Percentiles rank a stretch among this genome's conserved stretches.
These are phyloP conservation scores for Cichorium intybus DNA, from an alignment of 140 eudicot genomes.

Conservation along the genomic window DNA sequence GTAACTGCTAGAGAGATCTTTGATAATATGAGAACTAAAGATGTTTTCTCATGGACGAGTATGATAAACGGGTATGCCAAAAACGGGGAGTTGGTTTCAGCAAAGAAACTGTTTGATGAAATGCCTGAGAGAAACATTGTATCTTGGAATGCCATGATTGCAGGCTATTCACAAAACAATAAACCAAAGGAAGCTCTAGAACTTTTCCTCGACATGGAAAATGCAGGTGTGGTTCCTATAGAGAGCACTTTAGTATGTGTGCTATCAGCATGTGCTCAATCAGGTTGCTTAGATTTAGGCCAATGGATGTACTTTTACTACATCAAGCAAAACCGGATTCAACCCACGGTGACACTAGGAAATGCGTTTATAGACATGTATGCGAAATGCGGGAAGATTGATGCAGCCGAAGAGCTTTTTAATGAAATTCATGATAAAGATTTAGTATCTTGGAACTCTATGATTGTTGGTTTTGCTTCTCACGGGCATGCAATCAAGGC, in stretches of 20 bases:
- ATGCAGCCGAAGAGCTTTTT: constrained; percentile 52
- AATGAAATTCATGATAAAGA: constrained; percentile 46
- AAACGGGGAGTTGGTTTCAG: constrained; percentile 32
- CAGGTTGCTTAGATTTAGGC: constrained; percentile 56
- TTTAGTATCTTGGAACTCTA: constrained; percentile 70
- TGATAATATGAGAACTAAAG: constrained; percentile 42
- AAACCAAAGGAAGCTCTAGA: constrained; percentile 39
- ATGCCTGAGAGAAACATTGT: constrained; percentile 58
- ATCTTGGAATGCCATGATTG: constrained; percentile 60
- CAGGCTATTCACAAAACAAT: constrained; percentile 50
- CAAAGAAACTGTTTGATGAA: constrained; percentile 48
- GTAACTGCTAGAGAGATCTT: constrained; percentile 51
- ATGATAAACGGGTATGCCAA: constrained; percentile 49
- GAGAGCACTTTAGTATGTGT: constrained; percentile 44
- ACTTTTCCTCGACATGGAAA: constrained; percentile 43
- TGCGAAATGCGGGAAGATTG: constrained; percentile 70
- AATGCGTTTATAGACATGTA: constrained; percentile 73
- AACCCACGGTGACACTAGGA: constrained; percentile 36
- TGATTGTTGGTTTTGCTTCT: constrained; percentile 72
- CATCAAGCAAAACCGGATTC: constrained; percentile 34
- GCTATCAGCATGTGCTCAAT: constrained; percentile 49
- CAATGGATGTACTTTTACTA: constrained; percentile 35
- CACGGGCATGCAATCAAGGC: constrained; percentile 60
- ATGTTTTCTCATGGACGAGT: constrained; percentile 52
- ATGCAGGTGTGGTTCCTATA: constrained; percentile 34